A percentile compares a stretch with the other conserved stretches of the same genome.
Evolutionary conservation across 495 filamentous ascomycete genomes (phyloP).

Genomic region (Clohesyomyces aquaticus): DNA sequence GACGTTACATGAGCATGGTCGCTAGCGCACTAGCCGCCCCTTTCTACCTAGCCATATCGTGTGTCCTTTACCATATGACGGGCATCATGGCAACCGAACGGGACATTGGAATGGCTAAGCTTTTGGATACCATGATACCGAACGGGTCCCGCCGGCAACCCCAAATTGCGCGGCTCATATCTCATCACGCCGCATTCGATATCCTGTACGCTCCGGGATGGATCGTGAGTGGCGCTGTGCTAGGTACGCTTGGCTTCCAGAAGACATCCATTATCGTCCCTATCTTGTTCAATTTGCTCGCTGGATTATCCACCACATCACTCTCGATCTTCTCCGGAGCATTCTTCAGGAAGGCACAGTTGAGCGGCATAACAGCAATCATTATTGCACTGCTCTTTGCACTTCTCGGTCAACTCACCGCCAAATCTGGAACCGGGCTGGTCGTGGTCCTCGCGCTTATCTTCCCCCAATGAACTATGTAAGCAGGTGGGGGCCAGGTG

Average conservation of each 20-base stretch:
- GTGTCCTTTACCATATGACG: conserved; percentile 67
- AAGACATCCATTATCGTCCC: conserved; percentile 47
- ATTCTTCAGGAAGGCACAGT: too few species aligned
- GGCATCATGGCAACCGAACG: conserved; percentile 51
- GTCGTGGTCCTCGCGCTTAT: too few species aligned
- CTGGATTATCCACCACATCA: conserved; percentile 47
- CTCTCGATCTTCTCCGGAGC: too few species aligned
- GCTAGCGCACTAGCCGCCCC: conserved; percentile 68
- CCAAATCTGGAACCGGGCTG: too few species aligned
- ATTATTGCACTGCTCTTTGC: too few species aligned
- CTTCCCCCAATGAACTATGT: too few species aligned
- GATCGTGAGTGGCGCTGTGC: conserved; percentile 49
- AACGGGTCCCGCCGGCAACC: conserved; percentile 45
- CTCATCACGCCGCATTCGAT: conserved; percentile 50
- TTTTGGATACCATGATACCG: conserved; percentile 52
- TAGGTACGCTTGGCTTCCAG: conserved; percentile 47
- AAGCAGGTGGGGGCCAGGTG: too few species aligned
- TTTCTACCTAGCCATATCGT: conserved; percentile 75
- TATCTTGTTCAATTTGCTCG: conserved; percentile 49
- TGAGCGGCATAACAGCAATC: too few species aligned
- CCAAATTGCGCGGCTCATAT: conserved; percentile 45
- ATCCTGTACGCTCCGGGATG: conserved; percentile 53
- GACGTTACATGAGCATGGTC: conserved; percentile 68
- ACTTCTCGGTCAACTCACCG: too few species aligned
- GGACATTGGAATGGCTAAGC: conserved; percentile 48